phyloP scores from a whole-genome alignment of 257 asterid genomes.

The Haberlea rhodopensis region DNA sequence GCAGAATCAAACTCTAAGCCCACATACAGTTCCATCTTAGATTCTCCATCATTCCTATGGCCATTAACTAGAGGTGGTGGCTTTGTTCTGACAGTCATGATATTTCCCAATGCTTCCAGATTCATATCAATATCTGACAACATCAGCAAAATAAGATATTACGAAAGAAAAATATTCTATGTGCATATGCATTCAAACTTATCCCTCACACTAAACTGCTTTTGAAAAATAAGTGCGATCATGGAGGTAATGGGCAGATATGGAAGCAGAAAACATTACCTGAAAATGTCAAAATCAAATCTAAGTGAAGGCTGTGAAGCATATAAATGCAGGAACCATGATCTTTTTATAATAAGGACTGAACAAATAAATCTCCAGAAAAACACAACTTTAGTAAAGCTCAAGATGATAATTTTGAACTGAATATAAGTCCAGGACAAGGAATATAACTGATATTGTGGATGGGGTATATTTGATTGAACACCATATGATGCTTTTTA shows the following conservation, averaged over 20 bases:
- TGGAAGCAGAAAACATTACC: background rate
- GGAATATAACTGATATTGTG: background rate
- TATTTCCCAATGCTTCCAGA: slow-evolving; percentile 51
- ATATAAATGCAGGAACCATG: slow-evolving; percentile 33
- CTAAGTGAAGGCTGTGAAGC: slow-evolving; percentile 56
- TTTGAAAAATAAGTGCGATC: background rate
- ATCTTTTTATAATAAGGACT: background rate
- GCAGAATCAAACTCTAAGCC: slow-evolving; percentile 87
- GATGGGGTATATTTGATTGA: no score
- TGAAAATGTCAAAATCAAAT: slow-evolving; percentile 28
- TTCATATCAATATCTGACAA: slow-evolving; percentile 70
- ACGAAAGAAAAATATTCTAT: background rate
- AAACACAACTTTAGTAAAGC: background rate
- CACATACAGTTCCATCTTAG: slow-evolving; percentile 63
- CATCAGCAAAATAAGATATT: background rate
- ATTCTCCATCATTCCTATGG: slow-evolving; percentile 52
- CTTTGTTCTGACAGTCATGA: slow-evolving; percentile 63
- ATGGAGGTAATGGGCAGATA: background rate
- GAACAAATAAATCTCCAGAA: background rate
- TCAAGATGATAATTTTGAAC: background rate
- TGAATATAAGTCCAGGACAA: background rate
- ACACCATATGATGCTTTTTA: no score
- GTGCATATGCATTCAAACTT: background rate
- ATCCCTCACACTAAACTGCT: background rate
- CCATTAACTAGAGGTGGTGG: slow-evolving; percentile 53